phyloP scores from a whole-genome alignment of 2,329 filamentous ascomycete species.

The Aspergillus caelatus region DNA sequence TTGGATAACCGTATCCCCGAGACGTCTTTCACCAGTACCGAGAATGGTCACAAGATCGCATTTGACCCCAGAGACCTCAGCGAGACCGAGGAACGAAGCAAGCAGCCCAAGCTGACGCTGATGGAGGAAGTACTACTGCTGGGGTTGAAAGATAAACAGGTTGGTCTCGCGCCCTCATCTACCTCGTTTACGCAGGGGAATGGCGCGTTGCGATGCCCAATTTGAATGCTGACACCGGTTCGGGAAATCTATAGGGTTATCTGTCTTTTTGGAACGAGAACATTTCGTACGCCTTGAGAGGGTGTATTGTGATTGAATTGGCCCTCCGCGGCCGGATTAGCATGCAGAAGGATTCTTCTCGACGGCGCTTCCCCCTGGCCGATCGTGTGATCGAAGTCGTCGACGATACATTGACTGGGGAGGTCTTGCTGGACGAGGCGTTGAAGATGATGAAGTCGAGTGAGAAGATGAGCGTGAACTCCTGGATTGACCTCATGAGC shows the following conservation, averaged over 20 bases:
- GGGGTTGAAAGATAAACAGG: conserved; percentile 98
- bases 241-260: conserved; percentile 69
- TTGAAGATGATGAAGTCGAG: conserved; percentile 99
- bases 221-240: conserved; percentile 26
- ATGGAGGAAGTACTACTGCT: conserved; percentile 98
- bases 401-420: conserved; percentile 93
- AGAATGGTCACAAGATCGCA: conserved; percentile 98
- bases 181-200: neutral
- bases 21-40: conserved; percentile 81
- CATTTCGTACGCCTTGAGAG: conserved; percentile 95
- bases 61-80: conserved; percentile 97
- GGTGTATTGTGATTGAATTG: conserved; percentile 97
- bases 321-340: conserved; percentile 93
- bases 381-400: conserved; percentile 96
- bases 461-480: conserved; percentile 99
- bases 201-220: conserved; percentile 6
- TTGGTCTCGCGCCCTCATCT: conserved; percentile 47
- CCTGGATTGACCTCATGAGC: conserved; percentile 99
- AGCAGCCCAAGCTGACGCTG: conserved; percentile 96
- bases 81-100: conserved; percentile 93
- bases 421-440: conserved; percentile 95
- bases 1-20: conserved; percentile 59
- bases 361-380: conserved; percentile 87
- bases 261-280: conserved; percentile 99
- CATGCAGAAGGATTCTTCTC: conserved; percentile 96